Conservation (phyloP, 2,329 filamentous ascomycete genomes). For the Orbilia ellipsospora region DNA sequence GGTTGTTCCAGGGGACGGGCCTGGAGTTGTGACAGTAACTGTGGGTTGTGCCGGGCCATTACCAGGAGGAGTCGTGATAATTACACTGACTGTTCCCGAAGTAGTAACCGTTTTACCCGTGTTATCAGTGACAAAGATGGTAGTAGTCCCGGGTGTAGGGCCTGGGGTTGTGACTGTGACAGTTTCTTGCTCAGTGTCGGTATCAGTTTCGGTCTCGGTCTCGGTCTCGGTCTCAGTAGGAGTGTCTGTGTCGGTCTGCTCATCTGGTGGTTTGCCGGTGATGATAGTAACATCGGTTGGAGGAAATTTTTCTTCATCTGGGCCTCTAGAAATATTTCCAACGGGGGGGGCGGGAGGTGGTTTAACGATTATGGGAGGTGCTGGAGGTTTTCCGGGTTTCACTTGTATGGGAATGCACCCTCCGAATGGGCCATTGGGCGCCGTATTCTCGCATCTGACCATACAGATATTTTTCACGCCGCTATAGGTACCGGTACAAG, state of each 20-base stretch:
- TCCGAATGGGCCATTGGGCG: constrained; percentile 69
- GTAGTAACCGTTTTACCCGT: not conserved
- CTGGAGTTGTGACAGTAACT: not conserved
- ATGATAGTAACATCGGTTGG: not conserved
- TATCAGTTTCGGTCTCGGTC: constrained; percentile 5
- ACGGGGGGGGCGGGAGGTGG: not conserved
- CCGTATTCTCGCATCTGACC: constrained; percentile 71
- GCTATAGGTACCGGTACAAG: constrained; percentile 67
- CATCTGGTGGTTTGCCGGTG: not conserved
- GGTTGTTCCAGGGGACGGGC: not conserved
- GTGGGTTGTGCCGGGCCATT: not conserved
- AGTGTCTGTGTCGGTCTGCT: not conserved
- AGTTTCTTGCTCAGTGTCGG: constrained; percentile 10
- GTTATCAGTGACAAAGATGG: constrained; percentile 6
- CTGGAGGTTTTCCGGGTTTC: constrained; percentile 57
- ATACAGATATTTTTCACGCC: constrained; percentile 65
- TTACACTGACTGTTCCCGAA: not conserved
- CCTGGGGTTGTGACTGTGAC: constrained; percentile 6
- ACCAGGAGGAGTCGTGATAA: not conserved
- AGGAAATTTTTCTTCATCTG: not conserved
- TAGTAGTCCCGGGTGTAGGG: constrained; percentile 9
- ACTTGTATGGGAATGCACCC: constrained; percentile 72
- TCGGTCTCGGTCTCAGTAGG: constrained; percentile 9
- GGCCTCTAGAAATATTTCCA: not conserved
- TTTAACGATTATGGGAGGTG: constrained; percentile 11